Evolutionary conservation across 768 basidiomycete genomes (phyloP), one percentile per base, ranked within the genome.

Genomic region (Podaxis sp.): DNA sequence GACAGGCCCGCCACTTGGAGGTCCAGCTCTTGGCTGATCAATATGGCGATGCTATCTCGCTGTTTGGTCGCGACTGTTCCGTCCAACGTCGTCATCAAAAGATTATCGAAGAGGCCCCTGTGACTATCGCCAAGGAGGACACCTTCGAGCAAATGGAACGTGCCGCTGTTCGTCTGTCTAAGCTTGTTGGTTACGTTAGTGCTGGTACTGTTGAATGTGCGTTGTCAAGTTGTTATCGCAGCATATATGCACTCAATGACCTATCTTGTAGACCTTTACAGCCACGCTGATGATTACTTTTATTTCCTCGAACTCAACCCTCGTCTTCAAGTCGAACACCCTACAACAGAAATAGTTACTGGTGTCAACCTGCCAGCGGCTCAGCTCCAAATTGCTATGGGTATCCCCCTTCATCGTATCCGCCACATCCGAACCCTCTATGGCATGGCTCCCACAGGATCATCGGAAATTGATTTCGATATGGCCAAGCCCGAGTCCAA

Each of bases 61-160:
- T 99, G 60, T 99, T 99, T 72, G 97, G 97, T 70, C 96, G 97
- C 70, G 97, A 99, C 74, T 99, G 97, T 75, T 99, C 97, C 61
- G 97, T 99, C 52, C 97, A 99, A 76, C 91, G 97, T 69, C 92
- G 97, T 60, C 97, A 99, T 76, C 97, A 99, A 76, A 99, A 99
- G 81, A 99, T 99, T 69, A 99, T 99, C 65, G 97, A 99, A 77
- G 97, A 99, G 75, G 97, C 97, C 2, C 97, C 97, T 8, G 96
- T 99, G 39, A 99, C 96, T 3, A 99, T 99, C 67, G 97, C 97
- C 7, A 89, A 88, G 65, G 88, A 89, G 48, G 89, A 92, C 19
- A 95, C 86, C 6, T 99, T 99, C 69, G 95, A 96, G 74, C 80
- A 95, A 76, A 99, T 99, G 97, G 97, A 99, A 72, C 93, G 95